Evolutionary conservation across 1,284 basidiomycete genomes (phyloP).

Genomic region (Trichosporon ovoides): DNA sequence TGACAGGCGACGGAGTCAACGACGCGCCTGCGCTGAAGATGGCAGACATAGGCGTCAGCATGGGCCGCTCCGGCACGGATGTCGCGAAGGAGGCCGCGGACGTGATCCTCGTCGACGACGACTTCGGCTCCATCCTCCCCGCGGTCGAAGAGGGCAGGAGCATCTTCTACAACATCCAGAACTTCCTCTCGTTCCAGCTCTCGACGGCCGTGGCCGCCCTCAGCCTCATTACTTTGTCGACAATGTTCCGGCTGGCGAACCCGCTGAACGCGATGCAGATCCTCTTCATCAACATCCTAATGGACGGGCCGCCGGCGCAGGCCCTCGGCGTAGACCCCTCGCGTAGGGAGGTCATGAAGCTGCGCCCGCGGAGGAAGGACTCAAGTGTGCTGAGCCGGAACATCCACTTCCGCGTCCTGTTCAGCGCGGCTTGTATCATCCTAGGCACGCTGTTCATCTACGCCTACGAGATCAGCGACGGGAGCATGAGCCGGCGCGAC

Average conservation of each 20-base stretch:
- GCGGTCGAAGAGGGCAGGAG: constrained; percentile 97
- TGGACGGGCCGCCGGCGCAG: constrained; percentile 97
- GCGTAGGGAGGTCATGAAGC: constrained; percentile 79
- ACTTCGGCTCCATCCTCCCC: constrained; percentile 88
- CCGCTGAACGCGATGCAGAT: constrained; percentile 99
- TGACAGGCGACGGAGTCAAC: constrained; percentile 98
- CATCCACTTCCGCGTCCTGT: constrained; percentile 72
- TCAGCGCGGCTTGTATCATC: constrained; percentile 87
- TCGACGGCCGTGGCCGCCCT: constrained; percentile 93
- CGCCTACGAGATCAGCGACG: constrained; percentile 72
- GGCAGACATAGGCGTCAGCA: constrained; percentile 96
- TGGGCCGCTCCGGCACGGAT: constrained; percentile 95
- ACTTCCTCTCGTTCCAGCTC: constrained; percentile 94
- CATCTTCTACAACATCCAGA: constrained; percentile 98
- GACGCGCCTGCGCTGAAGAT: constrained; percentile 95
- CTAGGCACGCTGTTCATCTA: constrained; percentile 84
- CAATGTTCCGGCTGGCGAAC: constrained; percentile 78
- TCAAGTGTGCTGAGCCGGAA: constrained; percentile 74
- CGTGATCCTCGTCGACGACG: constrained; percentile 94
- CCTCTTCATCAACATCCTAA: constrained; percentile 95
- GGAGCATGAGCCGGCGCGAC: constrained; percentile 72
- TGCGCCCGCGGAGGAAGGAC: constrained; percentile 81
- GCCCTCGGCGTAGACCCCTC: constrained; percentile 95
- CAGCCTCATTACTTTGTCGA: constrained; percentile 89
- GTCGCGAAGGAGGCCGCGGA: constrained; percentile 98